Conservation (phyloP, 1,139 yeast genomes). For the Suhomyces guaymorum region DNA sequence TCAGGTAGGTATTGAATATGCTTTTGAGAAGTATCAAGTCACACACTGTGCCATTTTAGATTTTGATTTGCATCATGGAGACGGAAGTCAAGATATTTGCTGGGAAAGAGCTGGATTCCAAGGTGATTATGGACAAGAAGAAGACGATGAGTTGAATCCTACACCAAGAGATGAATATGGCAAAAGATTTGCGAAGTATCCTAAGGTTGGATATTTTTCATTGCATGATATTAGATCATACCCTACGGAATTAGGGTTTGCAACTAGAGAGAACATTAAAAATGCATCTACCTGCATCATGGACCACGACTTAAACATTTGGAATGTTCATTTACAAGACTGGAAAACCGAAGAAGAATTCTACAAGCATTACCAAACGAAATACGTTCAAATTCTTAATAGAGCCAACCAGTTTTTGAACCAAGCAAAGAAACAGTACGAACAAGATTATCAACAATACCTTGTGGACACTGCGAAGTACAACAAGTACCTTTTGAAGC, state of each 20-base stretch:
- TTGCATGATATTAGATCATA: slow-evolving; percentile 84
- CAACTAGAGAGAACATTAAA: slow-evolving; percentile 67
- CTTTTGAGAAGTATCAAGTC: slow-evolving; percentile 60
- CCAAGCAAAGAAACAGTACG: slow-evolving; percentile 48
- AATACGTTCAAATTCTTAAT: slow-evolving; percentile 61
- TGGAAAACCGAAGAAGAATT: slow-evolving; percentile 68
- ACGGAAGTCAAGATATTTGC: slow-evolving; percentile 85
- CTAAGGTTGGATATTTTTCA: slow-evolving; percentile 80
- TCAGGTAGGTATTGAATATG: slow-evolving; percentile 81
- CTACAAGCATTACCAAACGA: slow-evolving; percentile 58
- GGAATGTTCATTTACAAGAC: slow-evolving; percentile 81
- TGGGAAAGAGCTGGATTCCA: slow-evolving; percentile 74
- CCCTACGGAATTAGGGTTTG: slow-evolving; percentile 80
- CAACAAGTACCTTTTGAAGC: slow-evolving; percentile 31
- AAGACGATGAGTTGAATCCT: slow-evolving; percentile 39
- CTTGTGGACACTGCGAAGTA: slow-evolving; percentile 28
- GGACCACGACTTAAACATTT: slow-evolving; percentile 77
- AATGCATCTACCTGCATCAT: slow-evolving; percentile 80
- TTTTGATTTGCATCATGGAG: slow-evolving; percentile 90
- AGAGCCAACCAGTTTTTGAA: slow-evolving; percentile 70
- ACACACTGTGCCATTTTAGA: slow-evolving; percentile 84
- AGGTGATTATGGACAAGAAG: slow-evolving; percentile 52
- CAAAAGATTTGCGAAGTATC: slow-evolving; percentile 53
- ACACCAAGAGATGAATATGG: slow-evolving; percentile 53
- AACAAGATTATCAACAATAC: slow-evolving; percentile 37